phyloP scores from a whole-genome alignment of 441 rosid genomes.

The Pelargonium australe region DNA sequence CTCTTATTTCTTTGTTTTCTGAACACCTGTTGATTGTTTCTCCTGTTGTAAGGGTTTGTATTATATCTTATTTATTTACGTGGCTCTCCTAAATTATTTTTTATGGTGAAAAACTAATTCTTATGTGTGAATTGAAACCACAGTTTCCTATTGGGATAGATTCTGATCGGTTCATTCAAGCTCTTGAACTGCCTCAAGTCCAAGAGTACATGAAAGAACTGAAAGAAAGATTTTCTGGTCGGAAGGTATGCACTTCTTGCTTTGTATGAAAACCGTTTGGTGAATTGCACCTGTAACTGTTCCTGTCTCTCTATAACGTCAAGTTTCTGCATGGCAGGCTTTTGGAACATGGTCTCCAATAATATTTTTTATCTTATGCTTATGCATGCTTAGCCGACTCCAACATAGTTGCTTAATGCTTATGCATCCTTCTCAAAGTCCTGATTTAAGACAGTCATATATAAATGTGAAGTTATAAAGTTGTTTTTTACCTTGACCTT shows the following conservation, averaged over 20 bases:
- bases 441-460: neutral
- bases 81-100: slow-evolving; percentile 18
- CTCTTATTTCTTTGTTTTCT: slow-evolving; percentile 12
- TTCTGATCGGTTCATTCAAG: slow-evolving; percentile 75
- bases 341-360: neutral
- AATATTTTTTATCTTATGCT: neutral
- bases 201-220: slow-evolving; percentile 73
- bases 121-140: slow-evolving; percentile 34
- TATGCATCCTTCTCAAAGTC: slow-evolving; percentile 4
- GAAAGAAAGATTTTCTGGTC: slow-evolving; percentile 85
- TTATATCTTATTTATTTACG: neutral
- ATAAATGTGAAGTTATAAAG: neutral
- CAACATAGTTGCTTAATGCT: too few relatives aligned
- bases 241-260: slow-evolving; percentile 26
- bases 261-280: neutral
- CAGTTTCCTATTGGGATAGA: slow-evolving; percentile 99
- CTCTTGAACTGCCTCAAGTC: slow-evolving; percentile 60
- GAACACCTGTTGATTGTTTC: slow-evolving; percentile 14
- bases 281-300: neutral
- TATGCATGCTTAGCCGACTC: neutral
- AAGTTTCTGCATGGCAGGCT: neutral
- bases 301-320: slow-evolving; percentile 7
- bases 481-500: neutral
- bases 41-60: slow-evolving; percentile 24
- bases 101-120: slow-evolving; percentile 22